phyloP scores from a whole-genome alignment of 2,329 filamentous ascomycete genomes.

The Xylariomycetidae sp. region DNA sequence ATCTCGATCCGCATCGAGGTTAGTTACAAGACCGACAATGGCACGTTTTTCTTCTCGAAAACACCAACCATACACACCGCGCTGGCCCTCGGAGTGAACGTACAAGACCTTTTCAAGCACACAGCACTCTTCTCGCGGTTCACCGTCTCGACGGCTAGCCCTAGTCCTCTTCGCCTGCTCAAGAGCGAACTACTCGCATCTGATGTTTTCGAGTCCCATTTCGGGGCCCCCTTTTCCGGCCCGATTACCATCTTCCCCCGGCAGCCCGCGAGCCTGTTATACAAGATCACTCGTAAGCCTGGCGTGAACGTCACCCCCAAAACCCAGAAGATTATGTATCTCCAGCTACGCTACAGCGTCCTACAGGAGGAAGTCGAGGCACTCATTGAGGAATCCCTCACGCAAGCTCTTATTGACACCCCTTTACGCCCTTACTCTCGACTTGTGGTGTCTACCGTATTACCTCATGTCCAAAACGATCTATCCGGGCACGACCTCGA shows the following conservation, averaged over 20 bases:
- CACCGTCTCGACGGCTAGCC: slow-evolving; percentile 76
- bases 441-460: slow-evolving; percentile 39
- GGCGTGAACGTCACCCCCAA: slow-evolving; percentile 27
- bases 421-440: slow-evolving; percentile 42
- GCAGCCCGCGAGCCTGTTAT: slow-evolving; percentile 76
- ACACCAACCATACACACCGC: slow-evolving; percentile 64
- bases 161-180: slow-evolving; percentile 69
- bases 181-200: slow-evolving; percentile 68
- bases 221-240: slow-evolving; percentile 47
- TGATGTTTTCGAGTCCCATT: slow-evolving; percentile 61
- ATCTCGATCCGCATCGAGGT: slow-evolving; percentile 74
- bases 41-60: slow-evolving; percentile 60
- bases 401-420: slow-evolving; percentile 32
- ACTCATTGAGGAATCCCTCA: slow-evolving; percentile 40
- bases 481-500: slow-evolving; percentile 52
- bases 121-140: slow-evolving; percentile 80
- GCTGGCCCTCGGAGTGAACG: slow-evolving; percentile 87
- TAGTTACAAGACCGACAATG: slow-evolving; percentile 63
- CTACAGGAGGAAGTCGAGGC: slow-evolving; percentile 68
- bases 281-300: slow-evolving; percentile 64
- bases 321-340: slow-evolving; percentile 49
- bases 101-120: slow-evolving; percentile 92
- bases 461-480: slow-evolving; percentile 37
- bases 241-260: slow-evolving; percentile 68
- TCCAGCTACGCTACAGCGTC: slow-evolving; percentile 72